Evolutionary conservation across 2,329 filamentous ascomycete species (phyloP).

Genomic region (Penicillium sp.): DNA sequence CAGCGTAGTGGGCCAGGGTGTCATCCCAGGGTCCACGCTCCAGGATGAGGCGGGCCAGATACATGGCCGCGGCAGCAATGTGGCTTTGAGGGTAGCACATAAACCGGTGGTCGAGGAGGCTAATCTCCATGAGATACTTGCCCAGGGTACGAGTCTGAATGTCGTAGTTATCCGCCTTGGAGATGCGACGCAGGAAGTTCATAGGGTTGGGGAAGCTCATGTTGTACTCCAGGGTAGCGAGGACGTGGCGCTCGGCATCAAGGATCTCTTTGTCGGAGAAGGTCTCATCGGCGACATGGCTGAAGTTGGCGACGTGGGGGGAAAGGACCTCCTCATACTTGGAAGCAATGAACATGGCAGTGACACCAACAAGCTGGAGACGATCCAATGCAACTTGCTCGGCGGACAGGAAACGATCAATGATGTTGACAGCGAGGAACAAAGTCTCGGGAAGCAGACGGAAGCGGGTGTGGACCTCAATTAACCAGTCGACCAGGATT

Average conservation of each 20-base stretch:
- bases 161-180: conserved; percentile 99
- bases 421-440: conserved; percentile 96
- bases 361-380: conserved; percentile 93
- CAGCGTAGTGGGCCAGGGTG: conserved; percentile 85
- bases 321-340: conserved; percentile 99
- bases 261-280: conserved; percentile 95
- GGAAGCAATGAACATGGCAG: conserved; percentile 98
- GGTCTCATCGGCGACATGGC: conserved; percentile 93
- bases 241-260: conserved; percentile 92
- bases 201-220: conserved; percentile 99
- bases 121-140: conserved; percentile 98
- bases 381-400: conserved; percentile 96
- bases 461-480: conserved; percentile 97
- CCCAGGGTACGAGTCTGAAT: conserved; percentile 95
- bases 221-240: conserved; percentile 90
- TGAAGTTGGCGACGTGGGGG: conserved; percentile 95
- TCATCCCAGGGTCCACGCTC: conserved; percentile 90
- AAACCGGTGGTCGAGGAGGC: conserved; percentile 91
- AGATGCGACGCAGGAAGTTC: conserved; percentile 99
- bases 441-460: conserved; percentile 93
- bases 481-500: conserved; percentile 96
- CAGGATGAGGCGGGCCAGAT: conserved; percentile 84
- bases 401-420: conserved; percentile 92
- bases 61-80: conserved; percentile 91
- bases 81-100: conserved; percentile 87